These are phyloP conservation scores for Nematocida sp. DNA, from an alignment of 371 early-diverging fungal species.

Conservation along the genomic window DNA sequence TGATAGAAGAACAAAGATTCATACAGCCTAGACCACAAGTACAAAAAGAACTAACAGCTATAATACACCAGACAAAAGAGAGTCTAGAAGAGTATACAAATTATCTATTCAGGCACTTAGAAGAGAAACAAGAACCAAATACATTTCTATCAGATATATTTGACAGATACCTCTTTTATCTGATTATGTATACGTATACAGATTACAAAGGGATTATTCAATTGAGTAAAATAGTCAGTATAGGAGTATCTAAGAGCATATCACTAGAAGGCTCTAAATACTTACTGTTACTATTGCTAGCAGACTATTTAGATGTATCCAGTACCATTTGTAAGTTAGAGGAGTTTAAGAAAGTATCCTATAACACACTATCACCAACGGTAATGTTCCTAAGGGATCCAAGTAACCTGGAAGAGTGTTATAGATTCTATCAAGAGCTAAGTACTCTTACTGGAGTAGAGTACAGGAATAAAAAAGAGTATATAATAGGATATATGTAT, in stretches of 20 bases:
- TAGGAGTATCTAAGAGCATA: not conserved
- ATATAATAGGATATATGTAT: not conserved
- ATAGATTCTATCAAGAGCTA: not conserved
- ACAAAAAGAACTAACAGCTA: no score
- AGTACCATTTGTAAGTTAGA: not conserved
- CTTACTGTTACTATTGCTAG: not conserved
- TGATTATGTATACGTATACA: not conserved
- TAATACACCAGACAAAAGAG: no score
- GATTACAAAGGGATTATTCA: not conserved
- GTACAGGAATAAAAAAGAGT: conserved; percentile 10
- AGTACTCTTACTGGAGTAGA: not conserved
- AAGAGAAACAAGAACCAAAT: not conserved
- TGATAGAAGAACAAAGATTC: no score
- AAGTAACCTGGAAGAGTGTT: not conserved
- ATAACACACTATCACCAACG: conserved; percentile 49
- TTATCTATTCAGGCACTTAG: no score
- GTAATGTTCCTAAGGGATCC: conserved; percentile 21
- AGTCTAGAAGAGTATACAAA: no score
- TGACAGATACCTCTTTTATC: not conserved
- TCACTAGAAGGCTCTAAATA: not conserved
- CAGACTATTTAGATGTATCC: conserved; percentile 36
- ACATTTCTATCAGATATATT: not conserved
- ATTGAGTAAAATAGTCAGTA: not conserved
- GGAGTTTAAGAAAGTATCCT: conserved; percentile 4
- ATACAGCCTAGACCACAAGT: no score